These are phyloP conservation scores for Acacia concinna DNA, from an alignment of 331 rosid species.

Conservation along the genomic window DNA sequence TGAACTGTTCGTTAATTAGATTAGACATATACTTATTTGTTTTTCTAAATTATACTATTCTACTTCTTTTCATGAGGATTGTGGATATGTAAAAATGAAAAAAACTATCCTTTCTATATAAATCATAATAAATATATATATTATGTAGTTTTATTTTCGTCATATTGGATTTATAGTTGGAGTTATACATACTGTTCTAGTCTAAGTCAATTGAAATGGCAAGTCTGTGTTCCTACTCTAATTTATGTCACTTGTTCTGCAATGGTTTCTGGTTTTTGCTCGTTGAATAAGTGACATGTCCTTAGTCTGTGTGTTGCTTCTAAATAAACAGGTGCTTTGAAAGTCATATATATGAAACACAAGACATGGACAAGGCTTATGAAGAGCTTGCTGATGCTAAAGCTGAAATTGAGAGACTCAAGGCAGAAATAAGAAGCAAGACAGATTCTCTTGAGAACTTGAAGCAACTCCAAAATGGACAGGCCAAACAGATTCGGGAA, in stretches of 20 bases:
- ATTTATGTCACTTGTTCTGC: slow-evolving; percentile 4
- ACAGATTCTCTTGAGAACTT: slow-evolving; percentile 44
- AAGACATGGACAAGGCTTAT: slow-evolving; percentile 52
- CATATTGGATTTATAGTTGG: too few relatives aligned
- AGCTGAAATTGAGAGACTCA: slow-evolving; percentile 63
- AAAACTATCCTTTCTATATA: too few relatives aligned
- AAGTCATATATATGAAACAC: slow-evolving; percentile 12
- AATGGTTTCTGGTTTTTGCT: not conserved
- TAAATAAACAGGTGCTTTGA: slow-evolving; percentile 30
- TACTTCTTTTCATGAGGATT: too few relatives aligned
- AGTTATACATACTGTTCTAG: not conserved
- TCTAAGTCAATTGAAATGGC: not conserved
- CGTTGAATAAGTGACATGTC: not conserved
- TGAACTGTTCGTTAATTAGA: too few relatives aligned
- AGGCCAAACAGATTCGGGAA: slow-evolving; percentile 41
- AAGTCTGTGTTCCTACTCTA: slow-evolving; percentile 3
- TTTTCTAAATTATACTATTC: too few relatives aligned
- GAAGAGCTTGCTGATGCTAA: slow-evolving; percentile 67
- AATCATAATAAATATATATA: too few relatives aligned
- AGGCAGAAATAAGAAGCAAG: slow-evolving; percentile 51
- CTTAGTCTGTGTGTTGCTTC: not conserved
- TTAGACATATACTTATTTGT: too few relatives aligned
- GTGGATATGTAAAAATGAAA: too few relatives aligned
- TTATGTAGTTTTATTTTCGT: too few relatives aligned
- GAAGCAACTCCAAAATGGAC: slow-evolving; percentile 53